Percentiles rank a stretch among this genome's conserved stretches.
Evolutionary conservation across 2,329 filamentous ascomycete species (phyloP).

Genomic region (Ceratocystis alfenasii): DNA sequence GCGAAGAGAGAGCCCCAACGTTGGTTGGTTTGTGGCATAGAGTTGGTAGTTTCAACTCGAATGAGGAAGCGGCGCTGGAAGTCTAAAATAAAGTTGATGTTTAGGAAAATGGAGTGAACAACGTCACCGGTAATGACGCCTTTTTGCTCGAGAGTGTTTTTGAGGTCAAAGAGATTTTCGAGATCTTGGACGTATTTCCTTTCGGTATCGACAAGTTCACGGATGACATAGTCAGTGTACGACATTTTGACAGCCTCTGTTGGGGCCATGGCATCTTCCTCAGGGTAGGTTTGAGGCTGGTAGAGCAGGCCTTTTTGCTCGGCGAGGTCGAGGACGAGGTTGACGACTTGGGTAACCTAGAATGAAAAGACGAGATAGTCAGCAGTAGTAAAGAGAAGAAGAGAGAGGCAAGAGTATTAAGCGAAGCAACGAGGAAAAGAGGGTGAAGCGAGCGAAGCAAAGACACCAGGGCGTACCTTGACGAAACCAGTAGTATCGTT

Average conservation of each 20-base stretch:
- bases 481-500: constrained; percentile 96
- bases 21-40: constrained; percentile 60
- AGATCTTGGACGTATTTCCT: constrained; percentile 96
- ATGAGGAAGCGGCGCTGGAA: constrained; percentile 93
- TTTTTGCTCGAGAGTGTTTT: constrained; percentile 77
- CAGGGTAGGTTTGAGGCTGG: constrained; percentile 46
- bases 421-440: neutral
- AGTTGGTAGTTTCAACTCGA: constrained; percentile 89
- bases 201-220: constrained; percentile 87
- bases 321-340: constrained; percentile 77
- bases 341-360: constrained; percentile 75
- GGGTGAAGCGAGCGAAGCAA: neutral
- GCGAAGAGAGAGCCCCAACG: constrained; percentile 93
- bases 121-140: constrained; percentile 79
- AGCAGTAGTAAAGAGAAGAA: neutral
- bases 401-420: neutral
- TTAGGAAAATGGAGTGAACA: constrained; percentile 90
- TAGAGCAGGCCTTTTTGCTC: constrained; percentile 64
- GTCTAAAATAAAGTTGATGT: constrained; percentile 87
- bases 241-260: constrained; percentile 54
- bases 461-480: constrained; percentile 48
- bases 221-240: constrained; percentile 74
- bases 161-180: constrained; percentile 84
- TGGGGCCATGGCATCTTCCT: constrained; percentile 36
- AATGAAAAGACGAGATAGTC: neutral